These are phyloP conservation scores for Pyricularia grisea DNA, from an alignment of 2,329 filamentous ascomycete genomes.

Conservation along the genomic window DNA sequence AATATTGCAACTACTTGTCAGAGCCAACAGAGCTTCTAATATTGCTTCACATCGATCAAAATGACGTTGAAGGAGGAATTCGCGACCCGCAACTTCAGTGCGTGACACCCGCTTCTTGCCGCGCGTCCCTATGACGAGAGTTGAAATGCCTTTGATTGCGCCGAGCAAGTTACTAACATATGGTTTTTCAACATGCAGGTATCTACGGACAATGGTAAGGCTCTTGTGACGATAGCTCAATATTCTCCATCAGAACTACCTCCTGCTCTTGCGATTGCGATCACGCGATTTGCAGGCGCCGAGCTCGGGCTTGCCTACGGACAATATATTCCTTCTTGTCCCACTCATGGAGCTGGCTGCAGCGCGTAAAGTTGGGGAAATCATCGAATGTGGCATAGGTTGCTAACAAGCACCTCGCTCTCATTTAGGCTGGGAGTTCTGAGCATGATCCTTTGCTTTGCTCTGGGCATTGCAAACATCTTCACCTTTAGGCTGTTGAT, in stretches of 20 bases:
- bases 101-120: constrained; percentile 20
- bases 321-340: not conserved
- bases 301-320: not conserved
- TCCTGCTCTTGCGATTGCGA: not conserved
- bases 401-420: constrained; percentile 11
- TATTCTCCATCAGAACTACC: not conserved
- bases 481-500: constrained; percentile 41
- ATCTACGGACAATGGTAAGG: constrained; percentile 71
- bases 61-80: constrained; percentile 68
- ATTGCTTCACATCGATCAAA: constrained; percentile 23
- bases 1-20: not conserved
- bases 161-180: constrained; percentile 9
- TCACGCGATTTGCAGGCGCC: not conserved
- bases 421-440: constrained; percentile 54
- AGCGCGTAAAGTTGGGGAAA: not conserved
- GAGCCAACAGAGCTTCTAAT: not conserved
- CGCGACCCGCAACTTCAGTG: constrained; percentile 66
- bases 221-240: not conserved
- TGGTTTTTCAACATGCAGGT: constrained; percentile 41
- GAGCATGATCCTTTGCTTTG: constrained; percentile 62
- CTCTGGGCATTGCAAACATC: constrained; percentile 59
- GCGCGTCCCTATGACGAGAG: constrained; percentile 4
- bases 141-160: not conserved
- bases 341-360: not conserved
- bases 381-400: not conserved